Base-by-base conservation (phyloP, 208 protist genomes). In the Trypanosoma vivax region DNA sequence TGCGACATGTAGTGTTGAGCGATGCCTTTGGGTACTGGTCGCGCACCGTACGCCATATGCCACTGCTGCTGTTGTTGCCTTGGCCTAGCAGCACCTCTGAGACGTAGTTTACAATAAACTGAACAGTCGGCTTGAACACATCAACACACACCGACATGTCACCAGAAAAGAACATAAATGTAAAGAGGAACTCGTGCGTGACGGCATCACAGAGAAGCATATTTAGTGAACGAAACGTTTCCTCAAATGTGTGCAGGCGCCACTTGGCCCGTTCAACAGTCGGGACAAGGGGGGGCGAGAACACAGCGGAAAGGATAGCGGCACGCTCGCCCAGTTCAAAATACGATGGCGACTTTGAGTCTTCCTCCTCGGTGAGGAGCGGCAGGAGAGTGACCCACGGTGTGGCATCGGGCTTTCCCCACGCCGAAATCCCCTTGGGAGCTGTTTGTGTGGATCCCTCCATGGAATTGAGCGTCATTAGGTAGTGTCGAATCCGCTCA, bases 151-250 rank as follows among this genome's bases (percentile, higher is more conserved):
- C 73, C 46, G 79, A 75, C 66, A 76, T 83, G 57, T 89, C 80
- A 24, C 85, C 85, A 5, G 70, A 68, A 40, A 93, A 93, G 51
- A 93, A 89, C 34, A 72, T 61, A 49, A 88, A 89, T 1, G 79
- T 86, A 63, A 93, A 93, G 55, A 93, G 70, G 58, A 87, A 93
- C 69, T 93, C 86, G 61, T 90, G 86, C 10, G 79, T 86, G 30
- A 93, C 81, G 24, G 82, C 73, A 61, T 93, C 86, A 39, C 78
- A 82, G 9, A 88, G 34, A 5, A 93, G 65, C 24, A 55, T 60
- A 46, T 85, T 66, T 40, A 83, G 45, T 0, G 86, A 93, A 14
- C 86, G 76, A 48, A 93, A 75, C 34, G 86, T 93, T 48, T 93
- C 86, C 41, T 89, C 86, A 60, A 90, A 93, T 9, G 60, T 73